phyloP scores from a whole-genome alignment of 2,329 filamentous ascomycete genomes.

The Penicillium sp. region DNA sequence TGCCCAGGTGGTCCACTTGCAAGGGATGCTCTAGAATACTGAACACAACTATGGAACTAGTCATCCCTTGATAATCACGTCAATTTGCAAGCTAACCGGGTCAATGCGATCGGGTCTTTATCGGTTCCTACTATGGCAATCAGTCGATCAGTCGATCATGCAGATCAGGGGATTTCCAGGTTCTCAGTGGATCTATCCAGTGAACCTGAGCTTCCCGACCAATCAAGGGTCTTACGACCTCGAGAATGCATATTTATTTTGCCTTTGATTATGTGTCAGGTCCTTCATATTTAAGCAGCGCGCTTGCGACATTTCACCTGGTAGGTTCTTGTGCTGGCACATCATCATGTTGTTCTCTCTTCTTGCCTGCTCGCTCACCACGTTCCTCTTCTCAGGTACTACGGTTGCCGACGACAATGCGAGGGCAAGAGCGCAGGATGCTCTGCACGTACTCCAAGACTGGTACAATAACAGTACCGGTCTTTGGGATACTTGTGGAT shows the following conservation, averaged over 20 bases:
- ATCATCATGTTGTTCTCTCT: slow-evolving; percentile 14
- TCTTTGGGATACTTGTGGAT: slow-evolving; percentile 60
- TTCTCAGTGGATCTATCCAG: slow-evolving; percentile 10
- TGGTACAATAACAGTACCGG: slow-evolving; percentile 60
- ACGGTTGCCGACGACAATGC: slow-evolving; percentile 10
- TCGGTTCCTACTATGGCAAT: not conserved
- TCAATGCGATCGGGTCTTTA: slow-evolving; percentile 2
- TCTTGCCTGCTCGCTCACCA: slow-evolving; percentile 6
- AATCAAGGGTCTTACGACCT: slow-evolving; percentile 12
- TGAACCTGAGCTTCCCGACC: slow-evolving; percentile 5
- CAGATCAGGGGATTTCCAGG: slow-evolving; percentile 14
- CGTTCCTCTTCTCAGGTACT: slow-evolving; percentile 5
- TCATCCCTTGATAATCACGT: slow-evolving; percentile 10
- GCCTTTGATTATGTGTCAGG: slow-evolving; percentile 6
- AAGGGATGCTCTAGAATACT: slow-evolving; percentile 5
- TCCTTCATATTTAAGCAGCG: slow-evolving; percentile 15
- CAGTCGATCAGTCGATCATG: slow-evolving; percentile 17
- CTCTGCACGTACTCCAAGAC: slow-evolving; percentile 48
- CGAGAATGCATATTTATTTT: slow-evolving; percentile 17
- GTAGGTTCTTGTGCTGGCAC: slow-evolving; percentile 4
- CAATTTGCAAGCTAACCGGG: slow-evolving; percentile 7
- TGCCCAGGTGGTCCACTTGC: slow-evolving; percentile 3
- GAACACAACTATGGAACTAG: not conserved
- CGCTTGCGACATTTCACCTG: not conserved
- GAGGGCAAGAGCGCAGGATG: slow-evolving; percentile 18